Percentiles rank a stretch among this genome's conserved stretches.
These are phyloP conservation scores for Gossypium bickii DNA, from an alignment of 345 rosid genomes.

Conservation along the genomic window DNA sequence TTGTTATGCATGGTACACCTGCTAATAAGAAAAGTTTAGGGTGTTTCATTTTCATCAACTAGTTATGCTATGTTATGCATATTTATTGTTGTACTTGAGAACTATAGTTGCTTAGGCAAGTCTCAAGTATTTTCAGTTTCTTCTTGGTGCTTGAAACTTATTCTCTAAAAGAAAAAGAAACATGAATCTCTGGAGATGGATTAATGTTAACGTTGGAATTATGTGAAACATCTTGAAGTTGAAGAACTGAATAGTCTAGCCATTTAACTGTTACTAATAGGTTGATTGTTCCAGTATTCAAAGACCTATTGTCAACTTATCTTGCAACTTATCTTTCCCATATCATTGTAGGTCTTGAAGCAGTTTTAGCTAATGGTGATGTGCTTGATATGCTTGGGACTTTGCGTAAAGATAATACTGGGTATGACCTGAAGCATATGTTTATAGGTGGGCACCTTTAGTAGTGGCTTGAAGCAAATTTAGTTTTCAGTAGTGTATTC, in stretches of 20 bases:
- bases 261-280: background rate
- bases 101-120: background rate
- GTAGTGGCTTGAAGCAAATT: background rate
- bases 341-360: constrained; percentile 65
- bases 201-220: background rate
- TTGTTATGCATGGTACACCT: background rate
- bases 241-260: background rate
- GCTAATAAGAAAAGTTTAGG: background rate
- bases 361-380: constrained; percentile 82
- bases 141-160: background rate
- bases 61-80: background rate
- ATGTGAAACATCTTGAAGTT: background rate
- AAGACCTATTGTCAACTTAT: background rate
- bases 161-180: background rate
- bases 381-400: constrained; percentile 95
- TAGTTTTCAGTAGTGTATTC: constrained; percentile 1
- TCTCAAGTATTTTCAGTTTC: constrained; percentile 12
- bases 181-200: background rate
- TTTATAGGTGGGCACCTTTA: constrained; percentile 59
- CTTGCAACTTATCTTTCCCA: background rate
- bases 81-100: background rate
- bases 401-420: constrained; percentile 93
- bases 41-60: background rate
- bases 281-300: background rate
- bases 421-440: constrained; percentile 91